A percentile compares a stretch with the other conserved stretches of the same genome.
Conservation (phyloP, 495 filamentous ascomycete species). For the Penicillium goetzii region DNA sequence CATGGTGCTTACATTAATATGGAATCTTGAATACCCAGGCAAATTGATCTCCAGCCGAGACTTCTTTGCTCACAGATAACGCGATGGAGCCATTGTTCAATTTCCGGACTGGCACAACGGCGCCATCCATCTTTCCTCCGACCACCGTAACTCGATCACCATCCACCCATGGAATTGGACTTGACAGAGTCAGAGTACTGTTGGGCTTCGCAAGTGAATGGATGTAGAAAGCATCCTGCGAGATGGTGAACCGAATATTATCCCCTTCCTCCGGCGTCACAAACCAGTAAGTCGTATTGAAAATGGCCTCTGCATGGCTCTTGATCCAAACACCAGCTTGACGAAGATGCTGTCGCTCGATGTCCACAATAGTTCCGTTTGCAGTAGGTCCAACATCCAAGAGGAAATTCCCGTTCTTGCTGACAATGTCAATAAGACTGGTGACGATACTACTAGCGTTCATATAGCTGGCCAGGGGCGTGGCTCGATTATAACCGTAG, state of each 20-base stretch:
- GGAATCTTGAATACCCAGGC: slow-evolving; percentile 57
- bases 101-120: slow-evolving; percentile 23
- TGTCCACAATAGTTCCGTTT: slow-evolving; percentile 55
- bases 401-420: slow-evolving; percentile 61
- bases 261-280: slow-evolving; percentile 51
- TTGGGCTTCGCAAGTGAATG: slow-evolving; percentile 48
- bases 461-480: slow-evolving; percentile 51
- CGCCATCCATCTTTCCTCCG: slow-evolving; percentile 44
- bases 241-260: slow-evolving; percentile 55
- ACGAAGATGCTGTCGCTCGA: slow-evolving; percentile 48
- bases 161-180: slow-evolving; percentile 47
- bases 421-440: slow-evolving; percentile 54
- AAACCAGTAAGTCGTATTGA: slow-evolving; percentile 62
- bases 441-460: slow-evolving; percentile 51
- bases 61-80: slow-evolving; percentile 31
- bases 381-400: slow-evolving; percentile 58
- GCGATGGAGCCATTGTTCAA: slow-evolving; percentile 30
- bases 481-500: slow-evolving; percentile 60
- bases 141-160: slow-evolving; percentile 52
- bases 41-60: slow-evolving; percentile 46
- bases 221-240: slow-evolving; percentile 57
- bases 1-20: slow-evolving; percentile 22
- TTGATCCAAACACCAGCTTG: slow-evolving; percentile 57
- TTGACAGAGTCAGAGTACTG: slow-evolving; percentile 40
- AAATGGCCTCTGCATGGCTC: slow-evolving; percentile 55